phyloP scores from a whole-genome alignment of 2,329 filamentous ascomycete genomes.

The Sporothrix dimorphospora region DNA sequence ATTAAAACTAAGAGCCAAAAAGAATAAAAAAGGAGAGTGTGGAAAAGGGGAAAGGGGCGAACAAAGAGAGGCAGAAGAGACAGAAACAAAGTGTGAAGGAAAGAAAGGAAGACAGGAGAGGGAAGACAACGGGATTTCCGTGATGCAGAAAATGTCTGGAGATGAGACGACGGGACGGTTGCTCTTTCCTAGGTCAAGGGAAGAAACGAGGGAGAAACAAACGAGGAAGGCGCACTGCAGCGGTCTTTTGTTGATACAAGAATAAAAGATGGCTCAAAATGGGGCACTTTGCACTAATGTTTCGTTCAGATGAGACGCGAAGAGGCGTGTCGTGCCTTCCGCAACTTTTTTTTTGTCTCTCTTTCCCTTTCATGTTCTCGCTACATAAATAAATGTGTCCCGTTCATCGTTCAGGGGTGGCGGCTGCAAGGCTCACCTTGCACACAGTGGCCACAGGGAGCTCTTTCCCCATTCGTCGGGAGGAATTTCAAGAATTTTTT shows the following conservation, averaged over 20 bases:
- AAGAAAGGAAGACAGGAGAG: not conserved
- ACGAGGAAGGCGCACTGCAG: constrained; percentile 10
- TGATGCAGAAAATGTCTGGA: constrained; percentile 21
- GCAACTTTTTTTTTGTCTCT: not conserved
- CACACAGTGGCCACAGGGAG: not conserved
- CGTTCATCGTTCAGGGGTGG: constrained; percentile 15
- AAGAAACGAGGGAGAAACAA: constrained; percentile 23
- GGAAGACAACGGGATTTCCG: constrained; percentile 1
- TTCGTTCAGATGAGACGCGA: constrained; percentile 29
- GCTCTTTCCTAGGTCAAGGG: constrained; percentile 24
- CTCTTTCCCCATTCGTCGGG: constrained; percentile 14
- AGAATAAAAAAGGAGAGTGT: constrained; percentile 28
- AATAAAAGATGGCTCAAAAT: constrained; percentile 21
- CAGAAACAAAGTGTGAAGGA: constrained; percentile 3
- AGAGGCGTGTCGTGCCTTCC: constrained; percentile 30
- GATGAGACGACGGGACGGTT: constrained; percentile 26
- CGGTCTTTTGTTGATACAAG: constrained; percentile 18
- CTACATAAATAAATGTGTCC: constrained; percentile 18
- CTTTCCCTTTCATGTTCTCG: not conserved
- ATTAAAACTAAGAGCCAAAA: constrained; percentile 31
- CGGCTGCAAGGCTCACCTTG: constrained; percentile 15
- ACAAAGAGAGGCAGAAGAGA: not conserved
- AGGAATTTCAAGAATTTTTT: not conserved
- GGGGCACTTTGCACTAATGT: constrained; percentile 11
- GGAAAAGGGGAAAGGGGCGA: not conserved